Base-by-base conservation (phyloP, 176 grass and related monocot genomes). In the Triticum turgidum region DNA sequence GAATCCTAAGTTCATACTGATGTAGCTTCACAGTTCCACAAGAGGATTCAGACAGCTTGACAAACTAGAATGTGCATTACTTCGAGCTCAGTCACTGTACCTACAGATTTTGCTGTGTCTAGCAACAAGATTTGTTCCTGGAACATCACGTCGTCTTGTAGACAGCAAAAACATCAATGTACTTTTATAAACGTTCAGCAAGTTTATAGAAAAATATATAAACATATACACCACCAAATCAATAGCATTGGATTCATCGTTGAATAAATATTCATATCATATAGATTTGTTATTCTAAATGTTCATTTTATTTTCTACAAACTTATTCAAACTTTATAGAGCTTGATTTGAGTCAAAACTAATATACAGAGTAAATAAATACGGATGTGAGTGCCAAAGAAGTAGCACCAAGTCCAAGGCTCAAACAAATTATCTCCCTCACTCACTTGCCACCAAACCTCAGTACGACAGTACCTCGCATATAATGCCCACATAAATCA, bases 401-500 rank as follows among this genome's bases (percentile, higher is more conserved):
- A 82, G 52, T 29, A 37, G 54, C 22, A 22, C 72, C 12, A 80
- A 12, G 21, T 41, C 58, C 65, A 52, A 39, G n/a, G 15, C 58
- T 77, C 42, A 81, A 47, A 76, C 82, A 67, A 89, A 76, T 82
- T 38, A 27, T 79, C 30, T 86, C 25, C 1, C 32, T 56, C 33
- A 7, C 7, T 34, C 59, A 27, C 24, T 62, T 30, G 21, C 58
- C 80, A 82, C 70, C 61, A 21, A 69, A 71, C 18, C 15, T 21
- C 54, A 59, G 54, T 59, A 59, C 54, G 54, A 59, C 47, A 21
- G 72, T 30, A 51, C 72, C 24, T 35, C 80, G 21, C 41, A 73
- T 42, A n/a, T 58, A 66, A 22, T 83, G 89, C 56, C 56, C 82
- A 83, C 47, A 69, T 37, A 87, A 84, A 69, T 65, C 68, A 88